These are phyloP conservation scores for Pseudognaphalium luteoalbum DNA, from an alignment of 129 eudicot genomes.

Conservation along the genomic window DNA sequence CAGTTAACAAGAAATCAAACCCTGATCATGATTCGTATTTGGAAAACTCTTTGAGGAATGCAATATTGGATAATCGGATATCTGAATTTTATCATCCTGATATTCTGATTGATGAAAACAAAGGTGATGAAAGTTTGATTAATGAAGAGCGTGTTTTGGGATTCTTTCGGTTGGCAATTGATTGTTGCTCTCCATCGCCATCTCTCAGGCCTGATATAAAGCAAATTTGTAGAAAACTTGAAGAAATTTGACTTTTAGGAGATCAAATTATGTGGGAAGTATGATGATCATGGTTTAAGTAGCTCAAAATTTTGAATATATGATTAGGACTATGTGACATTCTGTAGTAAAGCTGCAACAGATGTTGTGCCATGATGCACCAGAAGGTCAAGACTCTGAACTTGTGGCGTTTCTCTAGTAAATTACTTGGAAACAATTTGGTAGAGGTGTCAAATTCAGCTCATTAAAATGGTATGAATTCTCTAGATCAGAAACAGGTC, in stretches of 20 bases:
- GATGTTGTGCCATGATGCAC: conserved; percentile 2
- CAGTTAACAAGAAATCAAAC: conserved; percentile 42
- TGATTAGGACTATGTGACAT: too few species aligned
- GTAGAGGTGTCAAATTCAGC: not conserved
- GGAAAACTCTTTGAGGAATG: conserved; percentile 53
- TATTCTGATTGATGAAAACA: conserved; percentile 44
- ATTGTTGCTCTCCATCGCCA: conserved; percentile 97
- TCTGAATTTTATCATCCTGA: conserved; percentile 58
- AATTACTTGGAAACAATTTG: too few species aligned
- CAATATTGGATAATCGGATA: conserved; percentile 59
- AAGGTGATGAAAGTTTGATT: conserved; percentile 38
- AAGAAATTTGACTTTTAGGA: conserved; percentile 44
- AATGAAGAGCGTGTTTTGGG: conserved; percentile 53
- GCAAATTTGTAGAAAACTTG: conserved; percentile 63
- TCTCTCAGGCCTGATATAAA: conserved; percentile 60
- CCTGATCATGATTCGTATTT: conserved; percentile 55
- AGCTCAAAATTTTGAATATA: conserved; percentile 2
- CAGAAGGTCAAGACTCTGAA: not conserved
- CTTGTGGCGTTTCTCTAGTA: too few species aligned
- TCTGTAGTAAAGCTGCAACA: not conserved
- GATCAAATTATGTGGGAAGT: not conserved
- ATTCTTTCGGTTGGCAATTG: conserved; percentile 74
- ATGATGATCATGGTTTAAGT: conserved; percentile 16
- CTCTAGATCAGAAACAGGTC: not conserved
- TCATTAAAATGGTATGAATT: not conserved